These are phyloP conservation scores for Protomyces gravidus DNA, from an alignment of 1,139 yeast genomes.

Conservation along the genomic window DNA sequence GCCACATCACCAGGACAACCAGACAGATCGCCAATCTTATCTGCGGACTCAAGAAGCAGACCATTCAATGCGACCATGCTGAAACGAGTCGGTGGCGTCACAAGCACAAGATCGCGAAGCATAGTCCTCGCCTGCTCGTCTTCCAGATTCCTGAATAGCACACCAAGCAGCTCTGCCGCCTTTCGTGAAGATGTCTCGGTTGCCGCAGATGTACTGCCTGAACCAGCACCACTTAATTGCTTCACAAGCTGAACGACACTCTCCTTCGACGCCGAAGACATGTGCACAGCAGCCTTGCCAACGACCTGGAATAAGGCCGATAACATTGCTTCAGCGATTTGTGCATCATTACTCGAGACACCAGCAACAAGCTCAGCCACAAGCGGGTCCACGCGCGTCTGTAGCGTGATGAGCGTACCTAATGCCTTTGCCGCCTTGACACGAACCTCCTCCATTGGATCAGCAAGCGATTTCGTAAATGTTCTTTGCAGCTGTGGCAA, in stretches of 20 bases:
- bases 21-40: constrained; percentile 3
- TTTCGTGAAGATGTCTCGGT: background rate
- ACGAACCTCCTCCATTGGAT: constrained; percentile 67
- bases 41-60: constrained; percentile 11
- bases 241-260: constrained; percentile 72
- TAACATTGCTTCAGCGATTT: constrained; percentile 75
- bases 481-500: constrained; percentile 97
- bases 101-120: constrained; percentile 11
- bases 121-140: constrained; percentile 7
- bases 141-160: constrained; percentile 11
- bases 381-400: constrained; percentile 90
- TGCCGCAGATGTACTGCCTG: background rate
- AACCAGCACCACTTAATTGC: constrained; percentile 49
- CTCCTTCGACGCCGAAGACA: constrained; percentile 68
- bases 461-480: constrained; percentile 85
- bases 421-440: constrained; percentile 82
- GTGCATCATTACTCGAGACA: constrained; percentile 26
- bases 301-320: constrained; percentile 83
- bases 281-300: constrained; percentile 67
- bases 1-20: constrained; percentile 38
- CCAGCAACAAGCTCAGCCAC: constrained; percentile 42
- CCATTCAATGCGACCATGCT: constrained; percentile 5
- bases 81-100: constrained; percentile 11
- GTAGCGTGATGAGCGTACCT: constrained; percentile 80
- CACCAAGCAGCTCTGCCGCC: constrained; percentile 21